Evolutionary conservation across 2,329 filamentous ascomycete genomes (phyloP), one percentile per base, ranked within the genome.

Genomic region (Claviceps africana): DNA sequence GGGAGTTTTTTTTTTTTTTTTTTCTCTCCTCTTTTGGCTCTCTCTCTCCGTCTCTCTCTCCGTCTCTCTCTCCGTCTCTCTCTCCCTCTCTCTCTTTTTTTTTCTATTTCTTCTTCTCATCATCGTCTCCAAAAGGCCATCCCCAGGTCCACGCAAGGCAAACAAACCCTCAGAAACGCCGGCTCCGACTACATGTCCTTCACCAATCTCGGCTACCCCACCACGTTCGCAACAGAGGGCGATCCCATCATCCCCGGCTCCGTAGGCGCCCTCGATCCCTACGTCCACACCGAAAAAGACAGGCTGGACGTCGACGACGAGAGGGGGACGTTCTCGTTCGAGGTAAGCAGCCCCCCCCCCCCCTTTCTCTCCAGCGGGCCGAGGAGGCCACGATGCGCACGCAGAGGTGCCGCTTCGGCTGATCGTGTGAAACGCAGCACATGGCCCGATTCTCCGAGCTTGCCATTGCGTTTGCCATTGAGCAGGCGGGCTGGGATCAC

Each of bases 171-270:
- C 44, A 67, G 64, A 4, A 59, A 60, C 37, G 68, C 66, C 11
- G 67, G 67, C 1, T 71, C 68, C 17, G 68, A 71, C 48, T 70
- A 70, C 58, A 68, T 69, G 67, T 68, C 66, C 0, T 70, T 61
- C 53, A 69, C 67, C 1, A 57, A 65, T 57, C 56, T 65, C n/a
- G 65, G 64, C n/a, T 71, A 64, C 54, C 68, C 68, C 2, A 60
- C 68, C 1, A 59, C 67, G 0, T 70, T 70, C 50, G 68, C 67
- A 1, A 61, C 62, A 0, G 67, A 70, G 56, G 67, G 68, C 9
- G 62, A 70, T 55, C 68, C 67, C 1, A 56, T 63, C 2, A 55
- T 57, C 10, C 56, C 59, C n/a, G 58, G 57, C 1, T 61, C 63
- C 49, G 59, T 60, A 0, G 66, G 66, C 42, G 65, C 68, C 13